Evolutionary conservation across 2,329 filamentous ascomycete species (phyloP), one percentile per base, ranked within the genome.

Genomic region (Epicoccum sorghinum): DNA sequence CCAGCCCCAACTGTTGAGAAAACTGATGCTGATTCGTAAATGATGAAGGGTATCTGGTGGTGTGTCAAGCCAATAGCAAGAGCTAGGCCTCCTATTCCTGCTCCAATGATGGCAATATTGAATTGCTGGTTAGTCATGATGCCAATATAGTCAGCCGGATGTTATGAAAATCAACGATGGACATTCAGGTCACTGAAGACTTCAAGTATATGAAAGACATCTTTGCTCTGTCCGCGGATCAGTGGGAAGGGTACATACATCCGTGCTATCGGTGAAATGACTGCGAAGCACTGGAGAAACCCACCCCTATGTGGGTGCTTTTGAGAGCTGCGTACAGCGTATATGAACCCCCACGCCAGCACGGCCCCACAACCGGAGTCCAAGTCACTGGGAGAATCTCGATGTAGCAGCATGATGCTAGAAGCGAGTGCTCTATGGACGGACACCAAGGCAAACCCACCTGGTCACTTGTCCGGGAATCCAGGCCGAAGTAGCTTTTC

Each of bases 1-100:
- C 67, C 67, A 4, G 65, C 66, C 27, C 67, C 67, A 12, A 67
- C 43, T 3, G 62, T 53, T 1, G 59, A 52, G 44, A 63, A 67
- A 4, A 55, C 51, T 5, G 54, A 30, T 7, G 63, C 65, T 8
- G 60, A 54, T 52, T 70, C 67, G 42, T 67, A 70, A 43, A 70
- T 55, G 5, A 51, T 61, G 55, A 67, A 64, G 3, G 59, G 55
- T 25, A 70, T 43, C 4, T 43, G 40, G 38, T 59, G 60, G 24
- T 59, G 55, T 14, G 51, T 45, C 36, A 68, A 59, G 5, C 60
- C 62, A 33, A 69, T 63, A 5, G 64, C 65, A 4, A 69, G 39
- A 9, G 57, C 58, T 2, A 69, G 51, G 13, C 66, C 66, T 10
- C 58, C 60, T 29, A 68, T 65, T 9, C 66, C 65, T 12, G 65